These are phyloP conservation scores for Prunus kanzakura DNA, from an alignment of 306 rosid genomes.

Conservation along the genomic window DNA sequence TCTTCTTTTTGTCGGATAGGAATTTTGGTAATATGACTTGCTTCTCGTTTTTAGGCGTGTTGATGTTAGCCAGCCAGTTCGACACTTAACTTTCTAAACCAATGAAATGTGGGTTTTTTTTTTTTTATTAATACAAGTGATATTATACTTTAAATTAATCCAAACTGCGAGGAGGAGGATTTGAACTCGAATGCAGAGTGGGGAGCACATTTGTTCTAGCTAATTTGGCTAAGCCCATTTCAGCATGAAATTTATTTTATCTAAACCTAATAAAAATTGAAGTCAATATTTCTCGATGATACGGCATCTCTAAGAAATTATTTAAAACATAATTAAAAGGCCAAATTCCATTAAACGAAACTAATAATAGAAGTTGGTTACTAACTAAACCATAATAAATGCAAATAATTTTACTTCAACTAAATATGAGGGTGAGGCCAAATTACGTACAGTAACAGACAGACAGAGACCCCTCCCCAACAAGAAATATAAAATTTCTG, in stretches of 20 bases:
- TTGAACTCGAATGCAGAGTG: no score
- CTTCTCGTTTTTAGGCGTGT: neutral
- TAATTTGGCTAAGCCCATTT: rapidly evolving
- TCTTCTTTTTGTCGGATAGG: no score
- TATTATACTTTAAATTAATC: no score
- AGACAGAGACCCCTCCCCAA: no score
- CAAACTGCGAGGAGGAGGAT: rapidly evolving
- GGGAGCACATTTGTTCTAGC: rapidly evolving
- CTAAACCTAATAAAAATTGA: no score
- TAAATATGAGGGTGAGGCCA: no score
- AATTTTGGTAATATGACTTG: neutral
- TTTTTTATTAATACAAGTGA: no score
- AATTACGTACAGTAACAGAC: neutral
- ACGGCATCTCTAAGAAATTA: neutral
- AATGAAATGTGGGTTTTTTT: neutral
- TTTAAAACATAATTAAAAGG: neutral
- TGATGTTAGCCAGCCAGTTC: neutral
- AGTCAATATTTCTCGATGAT: neutral
- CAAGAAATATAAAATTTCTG: neutral
- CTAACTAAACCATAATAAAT: neutral
- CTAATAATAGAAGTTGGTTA: neutral
- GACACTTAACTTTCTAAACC: neutral
- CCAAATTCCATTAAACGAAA: neutral
- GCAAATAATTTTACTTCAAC: no score
- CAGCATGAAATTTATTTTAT: no score